Evolutionary conservation across 768 basidiomycete species (phyloP).

Genomic region (Polyporus arcularius): DNA sequence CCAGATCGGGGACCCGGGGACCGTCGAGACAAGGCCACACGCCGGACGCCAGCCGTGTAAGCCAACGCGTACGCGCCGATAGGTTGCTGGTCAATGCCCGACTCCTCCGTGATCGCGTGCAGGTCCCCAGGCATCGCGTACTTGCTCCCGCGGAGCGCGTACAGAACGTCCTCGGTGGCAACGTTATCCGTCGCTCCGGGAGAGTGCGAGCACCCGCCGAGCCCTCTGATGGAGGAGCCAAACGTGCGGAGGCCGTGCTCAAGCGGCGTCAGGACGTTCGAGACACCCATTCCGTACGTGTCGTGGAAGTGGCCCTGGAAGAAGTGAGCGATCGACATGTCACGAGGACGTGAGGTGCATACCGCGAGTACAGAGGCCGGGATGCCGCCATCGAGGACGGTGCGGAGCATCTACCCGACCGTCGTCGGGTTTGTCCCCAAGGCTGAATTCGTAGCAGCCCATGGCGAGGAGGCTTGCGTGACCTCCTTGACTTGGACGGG

Average conservation of each 20-base stretch:
- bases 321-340: background rate
- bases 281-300: constrained; percentile 82
- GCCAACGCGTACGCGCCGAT: no score
- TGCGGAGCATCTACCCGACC: constrained; percentile 68
- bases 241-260: constrained; percentile 77
- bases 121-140: constrained; percentile 65
- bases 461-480: constrained; percentile 74
- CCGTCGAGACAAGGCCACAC: no score
- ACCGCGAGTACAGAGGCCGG: constrained; percentile 71
- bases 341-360: constrained; percentile 26
- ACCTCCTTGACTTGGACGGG: constrained; percentile 66
- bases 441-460: constrained; percentile 92
- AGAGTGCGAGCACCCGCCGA: constrained; percentile 95
- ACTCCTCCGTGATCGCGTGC: constrained; percentile 68
- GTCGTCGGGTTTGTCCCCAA: constrained; percentile 86
- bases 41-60: no score
- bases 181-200: constrained; percentile 96
- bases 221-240: constrained; percentile 82
- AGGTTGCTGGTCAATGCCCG: constrained; percentile 84
- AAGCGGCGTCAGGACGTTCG: constrained; percentile 74
- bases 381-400: constrained; percentile 61
- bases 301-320: constrained; percentile 74
- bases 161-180: constrained; percentile 89
- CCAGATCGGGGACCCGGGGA: no score
- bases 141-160: constrained; percentile 69